Evolutionary conservation across 345 rosid species (phyloP).

Genomic region (Carallia pectinifolia): DNA sequence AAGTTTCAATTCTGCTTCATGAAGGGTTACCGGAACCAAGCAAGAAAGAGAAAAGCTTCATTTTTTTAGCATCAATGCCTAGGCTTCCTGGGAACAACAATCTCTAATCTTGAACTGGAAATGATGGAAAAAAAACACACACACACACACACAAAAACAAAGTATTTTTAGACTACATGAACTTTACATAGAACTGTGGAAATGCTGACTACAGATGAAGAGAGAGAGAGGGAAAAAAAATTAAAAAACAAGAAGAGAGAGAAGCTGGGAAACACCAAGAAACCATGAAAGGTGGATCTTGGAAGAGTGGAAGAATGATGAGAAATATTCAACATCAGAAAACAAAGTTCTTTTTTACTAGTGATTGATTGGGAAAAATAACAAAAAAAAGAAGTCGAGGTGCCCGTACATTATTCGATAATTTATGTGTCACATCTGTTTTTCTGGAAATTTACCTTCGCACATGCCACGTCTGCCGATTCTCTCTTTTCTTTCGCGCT

Average conservation of each 20-base stretch:
- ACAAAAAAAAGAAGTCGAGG: neutral
- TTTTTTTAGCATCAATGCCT: slow-evolving; percentile 25
- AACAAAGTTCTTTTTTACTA: slow-evolving; percentile 3
- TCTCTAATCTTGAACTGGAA: slow-evolving; percentile 28
- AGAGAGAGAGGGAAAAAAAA: neutral
- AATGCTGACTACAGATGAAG: neutral
- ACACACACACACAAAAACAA: neutral
- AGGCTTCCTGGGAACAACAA: slow-evolving; percentile 19
- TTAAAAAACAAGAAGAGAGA: neutral
- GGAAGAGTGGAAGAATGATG: neutral
- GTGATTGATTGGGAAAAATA: neutral
- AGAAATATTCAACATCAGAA: slow-evolving; percentile 1
- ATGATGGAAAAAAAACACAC: neutral
- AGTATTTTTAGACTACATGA: neutral
- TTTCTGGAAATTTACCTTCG: slow-evolving; percentile 9
- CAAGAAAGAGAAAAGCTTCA: slow-evolving; percentile 12
- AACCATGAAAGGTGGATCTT: slow-evolving; percentile 17
- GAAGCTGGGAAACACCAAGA: neutral
- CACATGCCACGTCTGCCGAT: neutral
- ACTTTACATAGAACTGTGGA: neutral
- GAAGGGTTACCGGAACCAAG: slow-evolving; percentile 13
- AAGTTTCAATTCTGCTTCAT: slow-evolving; percentile 11
- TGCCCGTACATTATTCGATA: neutral
- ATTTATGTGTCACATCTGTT: neutral
- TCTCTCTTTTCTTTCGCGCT: neutral